Evolutionary conservation across 2,329 filamentous ascomycete genomes (phyloP), one percentile per base, ranked within the genome.

Genomic region (Phyllachora maydis): DNA sequence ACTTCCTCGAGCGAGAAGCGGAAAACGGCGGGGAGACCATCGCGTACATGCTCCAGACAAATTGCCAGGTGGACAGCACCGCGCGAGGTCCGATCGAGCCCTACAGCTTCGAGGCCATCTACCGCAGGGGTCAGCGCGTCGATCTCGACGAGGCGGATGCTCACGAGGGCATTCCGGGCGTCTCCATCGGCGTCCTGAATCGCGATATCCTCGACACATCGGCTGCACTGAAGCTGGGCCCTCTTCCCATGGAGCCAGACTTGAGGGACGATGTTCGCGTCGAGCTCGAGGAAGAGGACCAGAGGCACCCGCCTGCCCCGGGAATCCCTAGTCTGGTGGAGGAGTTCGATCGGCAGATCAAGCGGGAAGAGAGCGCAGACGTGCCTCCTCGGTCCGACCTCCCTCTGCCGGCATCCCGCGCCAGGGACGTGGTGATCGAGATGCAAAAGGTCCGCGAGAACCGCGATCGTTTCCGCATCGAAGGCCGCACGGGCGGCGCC

Each of bases 391-490:
- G 83, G 20, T 60, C 73, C 10, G 74, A 83, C 13, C 64, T 95
- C 12, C 85, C 88, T 3, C 66, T 90, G 12, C 88, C 88, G 1
- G 76, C 82, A 4, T 90, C 85, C 0, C 66, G 82, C 11, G 81
- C 82, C 3, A 65, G 83, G 30, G 88, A 98, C 37, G 82, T 98
- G 6, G 68, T 79, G 14, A 78, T 93, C 53, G 88, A 95, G 46
- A 82, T 95, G 37, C 79, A 88, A 40, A 88, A 85, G 42, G 69
- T 95, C 7, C 78, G 81, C 33, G 88, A 98, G 46, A 79, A 91
- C 39, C 70, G 88, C 12, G 85, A 95, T 39, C 66, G 85, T 11
- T 91, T 93, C 45, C 75, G 69, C 41, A 85, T 95, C 27, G 78
- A 91, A 29, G 68, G 72, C 11, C 67, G 76, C 16, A 85, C 77